A percentile compares a stretch with the other conserved stretches of the same genome.
Evolutionary conservation across 2,329 filamentous ascomycete genomes (phyloP).

Genomic region (Colletotrichum sp.): DNA sequence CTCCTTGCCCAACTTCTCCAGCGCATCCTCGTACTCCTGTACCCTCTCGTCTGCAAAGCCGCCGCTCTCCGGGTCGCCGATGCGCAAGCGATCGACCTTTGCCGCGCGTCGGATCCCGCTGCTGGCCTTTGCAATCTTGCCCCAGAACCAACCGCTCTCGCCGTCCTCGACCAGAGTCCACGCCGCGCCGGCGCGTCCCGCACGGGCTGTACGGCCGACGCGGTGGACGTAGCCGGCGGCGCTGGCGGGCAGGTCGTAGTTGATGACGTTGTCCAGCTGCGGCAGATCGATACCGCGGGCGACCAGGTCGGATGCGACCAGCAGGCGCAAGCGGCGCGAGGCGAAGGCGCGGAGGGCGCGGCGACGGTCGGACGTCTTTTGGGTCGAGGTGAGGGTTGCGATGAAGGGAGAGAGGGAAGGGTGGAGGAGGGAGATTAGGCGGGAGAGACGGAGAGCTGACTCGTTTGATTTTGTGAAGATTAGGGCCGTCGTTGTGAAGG

Average conservation of each 20-base stretch:
- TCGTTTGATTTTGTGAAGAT: slow-evolving; percentile 94
- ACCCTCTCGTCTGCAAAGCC: slow-evolving; percentile 54
- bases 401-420: slow-evolving; percentile 62
- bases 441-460: slow-evolving; percentile 82
- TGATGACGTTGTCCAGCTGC: slow-evolving; percentile 82
- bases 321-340: slow-evolving; percentile 67
- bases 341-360: slow-evolving; percentile 73
- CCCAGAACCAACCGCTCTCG: slow-evolving; percentile 93
- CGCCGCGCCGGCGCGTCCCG: slow-evolving; percentile 75
- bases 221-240: slow-evolving; percentile 88
- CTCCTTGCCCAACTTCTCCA: slow-evolving; percentile 68
- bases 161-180: slow-evolving; percentile 86
- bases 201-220: slow-evolving; percentile 88
- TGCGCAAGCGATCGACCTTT: slow-evolving; percentile 53
- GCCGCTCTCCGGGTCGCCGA: slow-evolving; percentile 37
- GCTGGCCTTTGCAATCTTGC: slow-evolving; percentile 70
- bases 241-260: slow-evolving; percentile 89
- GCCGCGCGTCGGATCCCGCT: slow-evolving; percentile 49
- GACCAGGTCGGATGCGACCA: slow-evolving; percentile 93
- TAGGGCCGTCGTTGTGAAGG: slow-evolving; percentile 59
- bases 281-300: slow-evolving; percentile 88
- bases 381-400: slow-evolving; percentile 78
- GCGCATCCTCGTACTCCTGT: slow-evolving; percentile 57
- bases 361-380: slow-evolving; percentile 72
- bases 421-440: slow-evolving; percentile 73